phyloP scores from a whole-genome alignment of 2,329 filamentous ascomycete genomes.

The Chaetomium sp. region DNA sequence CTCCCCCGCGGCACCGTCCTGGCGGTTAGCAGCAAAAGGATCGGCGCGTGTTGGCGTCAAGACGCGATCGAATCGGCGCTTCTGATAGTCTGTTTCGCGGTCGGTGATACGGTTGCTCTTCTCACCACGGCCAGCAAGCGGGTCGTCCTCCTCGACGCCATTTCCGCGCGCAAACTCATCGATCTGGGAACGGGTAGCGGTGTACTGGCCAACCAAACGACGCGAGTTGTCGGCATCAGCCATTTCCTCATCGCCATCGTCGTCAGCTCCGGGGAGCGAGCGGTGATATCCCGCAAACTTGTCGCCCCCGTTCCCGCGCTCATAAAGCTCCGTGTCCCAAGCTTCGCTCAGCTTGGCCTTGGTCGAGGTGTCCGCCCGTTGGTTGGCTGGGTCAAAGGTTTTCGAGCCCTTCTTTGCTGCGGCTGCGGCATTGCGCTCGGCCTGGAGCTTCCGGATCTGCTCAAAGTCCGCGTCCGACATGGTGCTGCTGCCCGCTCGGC shows the following conservation, averaged over 20 bases:
- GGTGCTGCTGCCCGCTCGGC: constrained; percentile 19
- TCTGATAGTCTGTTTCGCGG: constrained; percentile 96
- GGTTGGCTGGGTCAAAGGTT: constrained; percentile 69
- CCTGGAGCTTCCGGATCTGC: constrained; percentile 78
- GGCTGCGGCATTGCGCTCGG: constrained; percentile 80
- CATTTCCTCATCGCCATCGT: constrained; percentile 74
- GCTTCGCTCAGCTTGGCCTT: constrained; percentile 88
- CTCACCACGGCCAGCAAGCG: constrained; percentile 73
- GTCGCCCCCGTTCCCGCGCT: constrained; percentile 61
- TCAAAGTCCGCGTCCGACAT: constrained; percentile 82
- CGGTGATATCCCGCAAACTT: constrained; percentile 86
- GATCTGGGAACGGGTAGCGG: constrained; percentile 83
- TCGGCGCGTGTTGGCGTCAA: constrained; percentile 82
- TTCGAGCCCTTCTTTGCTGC: constrained; percentile 75
- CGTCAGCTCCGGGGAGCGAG: constrained; percentile 74
- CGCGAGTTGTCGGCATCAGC: constrained; percentile 65
- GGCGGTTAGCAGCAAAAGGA: constrained; percentile 70
- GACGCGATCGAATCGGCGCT: constrained; percentile 81
- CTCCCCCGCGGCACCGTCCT: constrained; percentile 60
- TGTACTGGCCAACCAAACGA: constrained; percentile 89
- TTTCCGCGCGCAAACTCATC: constrained; percentile 84
- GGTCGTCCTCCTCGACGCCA: constrained; percentile 87
- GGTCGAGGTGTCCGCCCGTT: constrained; percentile 75
- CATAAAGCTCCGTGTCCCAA: constrained; percentile 85
- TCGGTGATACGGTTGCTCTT: constrained; percentile 86